These are phyloP conservation scores for Scedosporium boydii DNA, from an alignment of 2,329 filamentous ascomycete species.

Conservation along the genomic window DNA sequence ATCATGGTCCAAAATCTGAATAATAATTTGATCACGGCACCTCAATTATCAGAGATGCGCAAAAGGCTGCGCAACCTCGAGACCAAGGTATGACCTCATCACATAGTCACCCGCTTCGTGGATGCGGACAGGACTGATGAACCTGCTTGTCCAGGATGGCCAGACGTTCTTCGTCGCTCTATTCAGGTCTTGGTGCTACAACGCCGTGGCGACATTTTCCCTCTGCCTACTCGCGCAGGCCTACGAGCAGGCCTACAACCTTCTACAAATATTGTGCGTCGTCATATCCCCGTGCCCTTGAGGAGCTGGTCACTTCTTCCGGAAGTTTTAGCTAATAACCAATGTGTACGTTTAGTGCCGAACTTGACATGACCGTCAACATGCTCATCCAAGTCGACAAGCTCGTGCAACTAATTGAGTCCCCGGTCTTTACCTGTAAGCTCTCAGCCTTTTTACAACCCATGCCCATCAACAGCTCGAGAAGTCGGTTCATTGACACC, in stretches of 20 bases:
- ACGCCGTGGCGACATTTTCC: slow-evolving; percentile 94
- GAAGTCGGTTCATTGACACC: not conserved
- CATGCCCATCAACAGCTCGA: not conserved
- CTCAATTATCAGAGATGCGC: slow-evolving; percentile 81
- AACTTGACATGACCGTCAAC: slow-evolving; percentile 97
- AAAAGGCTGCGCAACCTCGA: slow-evolving; percentile 87
- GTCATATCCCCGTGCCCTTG: not conserved
- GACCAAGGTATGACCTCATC: slow-evolving; percentile 48
- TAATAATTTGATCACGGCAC: slow-evolving; percentile 96
- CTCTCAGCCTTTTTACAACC: not conserved
- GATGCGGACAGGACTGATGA: not conserved
- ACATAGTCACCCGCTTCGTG: not conserved
- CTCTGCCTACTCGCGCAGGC: slow-evolving; percentile 91
- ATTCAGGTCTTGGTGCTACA: slow-evolving; percentile 97
- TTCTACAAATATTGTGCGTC: slow-evolving; percentile 85
- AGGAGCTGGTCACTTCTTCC: not conserved
- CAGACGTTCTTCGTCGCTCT: slow-evolving; percentile 91
- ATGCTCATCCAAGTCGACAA: slow-evolving; percentile 99
- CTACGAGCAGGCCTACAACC: slow-evolving; percentile 94
- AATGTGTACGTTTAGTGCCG: slow-evolving; percentile 49
- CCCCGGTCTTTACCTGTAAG: slow-evolving; percentile 93
- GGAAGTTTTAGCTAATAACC: slow-evolving; percentile 5
- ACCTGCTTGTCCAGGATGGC: slow-evolving; percentile 53
- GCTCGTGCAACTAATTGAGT: slow-evolving; percentile 90
- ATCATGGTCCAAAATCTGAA: slow-evolving; percentile 99